phyloP scores from a whole-genome alignment of 495 filamentous ascomycete species.

The Astrothelium subdiscretum region DNA sequence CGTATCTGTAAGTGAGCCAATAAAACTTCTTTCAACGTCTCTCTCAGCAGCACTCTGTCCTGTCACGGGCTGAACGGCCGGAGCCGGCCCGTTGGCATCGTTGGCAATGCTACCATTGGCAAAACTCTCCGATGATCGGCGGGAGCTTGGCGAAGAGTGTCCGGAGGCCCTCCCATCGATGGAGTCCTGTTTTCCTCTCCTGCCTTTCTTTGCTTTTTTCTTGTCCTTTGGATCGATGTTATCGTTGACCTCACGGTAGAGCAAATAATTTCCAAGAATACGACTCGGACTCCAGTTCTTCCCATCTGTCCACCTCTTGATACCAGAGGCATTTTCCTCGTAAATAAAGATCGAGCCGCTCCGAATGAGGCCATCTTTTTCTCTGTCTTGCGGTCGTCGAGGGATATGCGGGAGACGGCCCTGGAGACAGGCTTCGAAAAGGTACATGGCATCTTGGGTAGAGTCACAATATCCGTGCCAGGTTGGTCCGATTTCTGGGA shows the following conservation, averaged over 20 bases:
- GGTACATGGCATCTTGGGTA: slow-evolving; percentile 61
- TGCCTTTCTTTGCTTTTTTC: slow-evolving; percentile 71
- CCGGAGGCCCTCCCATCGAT: slow-evolving; percentile 3
- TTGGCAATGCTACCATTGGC: slow-evolving; percentile 10
- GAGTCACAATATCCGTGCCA: slow-evolving; percentile 29
- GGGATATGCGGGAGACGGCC: slow-evolving; percentile 61
- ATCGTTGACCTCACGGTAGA: slow-evolving; percentile 78
- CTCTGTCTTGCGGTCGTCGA: slow-evolving; percentile 74
- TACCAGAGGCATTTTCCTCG: slow-evolving; percentile 75
- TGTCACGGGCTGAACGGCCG: slow-evolving; percentile 11
- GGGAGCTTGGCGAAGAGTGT: slow-evolving; percentile 17
- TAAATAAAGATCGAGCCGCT: slow-evolving; percentile 86
- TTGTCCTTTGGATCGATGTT: slow-evolving; percentile 80
- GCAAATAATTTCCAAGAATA: slow-evolving; percentile 75
- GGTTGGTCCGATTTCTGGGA: slow-evolving; percentile 9
- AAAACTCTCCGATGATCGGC: slow-evolving; percentile 18
- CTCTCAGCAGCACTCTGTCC: slow-evolving; percentile 24
- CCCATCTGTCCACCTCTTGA: slow-evolving; percentile 91
- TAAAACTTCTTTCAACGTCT: slow-evolving; percentile 53
- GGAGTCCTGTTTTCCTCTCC: slow-evolving; percentile 17
- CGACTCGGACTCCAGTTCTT: slow-evolving; percentile 83
- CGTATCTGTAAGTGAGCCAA: slow-evolving; percentile 75
- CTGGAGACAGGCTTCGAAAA: slow-evolving; percentile 63
- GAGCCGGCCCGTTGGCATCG: slow-evolving; percentile 14
- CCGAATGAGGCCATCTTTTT: slow-evolving; percentile 58